phyloP scores from a whole-genome alignment of 352 stramenopile genomes.

The Globisporangium sylvaticum region DNA sequence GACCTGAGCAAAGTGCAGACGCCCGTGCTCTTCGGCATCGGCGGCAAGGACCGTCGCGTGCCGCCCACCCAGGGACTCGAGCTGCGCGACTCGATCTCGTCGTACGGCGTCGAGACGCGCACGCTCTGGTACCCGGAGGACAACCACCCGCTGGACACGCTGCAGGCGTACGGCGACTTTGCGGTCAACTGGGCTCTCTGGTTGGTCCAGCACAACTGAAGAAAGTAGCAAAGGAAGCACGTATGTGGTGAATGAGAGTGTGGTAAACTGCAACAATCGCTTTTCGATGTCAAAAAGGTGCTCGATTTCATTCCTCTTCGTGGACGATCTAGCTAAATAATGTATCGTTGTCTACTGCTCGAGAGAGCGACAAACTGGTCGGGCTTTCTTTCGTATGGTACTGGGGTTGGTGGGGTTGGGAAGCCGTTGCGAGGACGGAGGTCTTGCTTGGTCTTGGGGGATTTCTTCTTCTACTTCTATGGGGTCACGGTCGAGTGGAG shows the following conservation, averaged over 20 bases:
- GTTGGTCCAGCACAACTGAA: slow-evolving; percentile 57
- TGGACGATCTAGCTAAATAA: slow-evolving; percentile 9
- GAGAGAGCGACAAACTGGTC: not conserved
- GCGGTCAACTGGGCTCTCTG: slow-evolving; percentile 74
- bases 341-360: not conserved
- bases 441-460: not conserved
- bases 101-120: slow-evolving; percentile 45
- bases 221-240: not conserved
- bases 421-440: not conserved
- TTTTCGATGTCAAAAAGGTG: not conserved
- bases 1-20: slow-evolving; percentile 85
- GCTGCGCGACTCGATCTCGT: slow-evolving; percentile 86
- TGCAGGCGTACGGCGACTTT: slow-evolving; percentile 69
- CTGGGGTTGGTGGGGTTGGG: slow-evolving; percentile 2
- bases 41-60: slow-evolving; percentile 89
- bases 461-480: slow-evolving; percentile 3
- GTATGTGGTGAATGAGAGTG: not conserved
- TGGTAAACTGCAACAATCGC: not conserved
- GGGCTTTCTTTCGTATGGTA: slow-evolving; percentile 2
- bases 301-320: not conserved
- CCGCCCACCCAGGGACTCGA: slow-evolving; percentile 90
- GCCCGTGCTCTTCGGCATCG: slow-evolving; percentile 90
- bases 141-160: slow-evolving; percentile 61
- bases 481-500: not conserved
- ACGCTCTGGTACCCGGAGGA: slow-evolving; percentile 76